Evolutionary conservation across 495 filamentous ascomycete species (phyloP).

Genomic region (Neurospora terricola): DNA sequence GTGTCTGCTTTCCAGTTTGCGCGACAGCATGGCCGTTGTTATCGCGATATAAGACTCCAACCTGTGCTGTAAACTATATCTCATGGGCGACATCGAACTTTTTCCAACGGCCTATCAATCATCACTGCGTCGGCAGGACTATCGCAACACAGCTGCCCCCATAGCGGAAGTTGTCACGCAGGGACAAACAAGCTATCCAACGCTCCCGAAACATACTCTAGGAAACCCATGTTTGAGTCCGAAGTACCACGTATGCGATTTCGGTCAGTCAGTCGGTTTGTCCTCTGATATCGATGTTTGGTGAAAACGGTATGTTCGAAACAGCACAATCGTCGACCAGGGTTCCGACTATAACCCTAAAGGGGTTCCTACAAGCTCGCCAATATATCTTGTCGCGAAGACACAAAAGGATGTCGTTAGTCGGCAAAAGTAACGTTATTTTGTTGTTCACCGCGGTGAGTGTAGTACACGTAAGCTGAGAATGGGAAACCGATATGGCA

Average conservation of each 20-base stretch:
- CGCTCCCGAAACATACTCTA: not conserved
- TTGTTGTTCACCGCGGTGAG: not conserved
- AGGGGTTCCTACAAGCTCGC: not conserved
- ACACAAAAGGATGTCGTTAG: not conserved
- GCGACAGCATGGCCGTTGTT: not conserved
- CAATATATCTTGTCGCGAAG: not conserved
- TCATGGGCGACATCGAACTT: not conserved
- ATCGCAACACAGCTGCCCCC: not conserved
- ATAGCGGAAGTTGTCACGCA: not conserved
- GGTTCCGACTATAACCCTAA: not conserved
- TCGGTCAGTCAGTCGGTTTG: not conserved
- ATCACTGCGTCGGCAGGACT: not conserved
- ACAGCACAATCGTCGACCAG: not conserved
- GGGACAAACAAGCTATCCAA: not conserved
- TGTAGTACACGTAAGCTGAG: not conserved
- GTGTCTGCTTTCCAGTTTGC: not conserved
- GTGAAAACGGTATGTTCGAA: not conserved
- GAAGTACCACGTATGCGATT: not conserved
- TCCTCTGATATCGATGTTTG: not conserved
- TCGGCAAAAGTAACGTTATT: not conserved
- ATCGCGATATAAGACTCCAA: not conserved
- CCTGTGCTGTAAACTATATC: not conserved
- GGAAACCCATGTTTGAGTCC: not conserved
- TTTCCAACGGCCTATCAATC: not conserved
- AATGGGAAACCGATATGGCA: not conserved